Evolutionary conservation across 176 grass and related monocot species (phyloP), one percentile per base, ranked within the genome.

Genomic region (Pontederia crassipes): DNA sequence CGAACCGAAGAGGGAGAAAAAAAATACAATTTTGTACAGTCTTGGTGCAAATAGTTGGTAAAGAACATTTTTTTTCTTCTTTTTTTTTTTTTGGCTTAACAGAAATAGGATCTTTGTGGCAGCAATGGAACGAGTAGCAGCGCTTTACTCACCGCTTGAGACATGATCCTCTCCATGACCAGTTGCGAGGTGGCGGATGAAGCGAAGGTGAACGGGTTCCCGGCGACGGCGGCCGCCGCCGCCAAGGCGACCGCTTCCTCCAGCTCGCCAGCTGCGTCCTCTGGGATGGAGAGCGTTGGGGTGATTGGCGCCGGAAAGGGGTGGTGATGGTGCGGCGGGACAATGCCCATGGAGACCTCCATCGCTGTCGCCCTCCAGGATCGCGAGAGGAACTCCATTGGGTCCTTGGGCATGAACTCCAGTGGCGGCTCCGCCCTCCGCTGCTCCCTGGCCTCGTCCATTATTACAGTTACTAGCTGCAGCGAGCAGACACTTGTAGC

Each of bases 181-280:
- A 98, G 77, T 79, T 92, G 87, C 14, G 93, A 88, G 28, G 93
- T 89, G 65, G 87, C 87, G 9, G 84, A 83, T 10, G 87, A 92
- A 12, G 93, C 87, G 79, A 92, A 98, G 60, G 87, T 83, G 87
- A 98, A 98, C 9, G 93, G 79, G 73, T 79, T 88, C 26, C 87
- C 83, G 63, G 78, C 50, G 11, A 78, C 79, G 0, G 27, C 47
- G 11, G 46, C 4, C 56, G 12, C 47, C 12, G 71, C 78, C 52
- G 65, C 9, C 32, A 40, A 40, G 32, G 24, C 58, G 0, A 52
- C 57, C 46, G 46, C 26, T 1, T 73, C 78, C 68, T 95, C 81
- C 68, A 88, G 15, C 67, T 97, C 87, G 2, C 55, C 83, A 13
- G 84, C 62, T 4, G 80, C 54, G 20, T 97, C 87, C 71, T 91